These are phyloP conservation scores for Agaricus blazei DNA, from an alignment of 768 basidiomycete species.

Conservation along the genomic window DNA sequence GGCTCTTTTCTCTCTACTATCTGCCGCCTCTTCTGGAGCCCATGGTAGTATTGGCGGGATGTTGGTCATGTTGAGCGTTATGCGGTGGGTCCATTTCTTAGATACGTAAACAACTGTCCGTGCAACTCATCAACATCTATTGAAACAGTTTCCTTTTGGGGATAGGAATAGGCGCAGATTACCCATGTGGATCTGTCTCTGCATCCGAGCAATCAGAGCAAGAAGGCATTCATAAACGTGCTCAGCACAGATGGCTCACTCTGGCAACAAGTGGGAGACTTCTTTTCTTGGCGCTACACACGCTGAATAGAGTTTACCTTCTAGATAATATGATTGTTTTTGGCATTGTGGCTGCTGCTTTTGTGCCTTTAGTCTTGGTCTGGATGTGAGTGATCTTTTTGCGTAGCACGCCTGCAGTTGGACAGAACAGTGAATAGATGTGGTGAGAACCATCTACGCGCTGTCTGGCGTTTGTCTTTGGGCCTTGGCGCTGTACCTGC, in stretches of 20 bases:
- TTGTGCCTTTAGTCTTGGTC: constrained; percentile 79
- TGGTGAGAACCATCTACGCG: constrained; percentile 72
- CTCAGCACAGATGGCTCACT: constrained; percentile 84
- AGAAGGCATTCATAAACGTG: constrained; percentile 65
- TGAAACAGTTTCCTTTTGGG: constrained; percentile 73
- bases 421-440: constrained; percentile 42
- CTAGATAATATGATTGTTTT: constrained; percentile 81
- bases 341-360: constrained; percentile 74
- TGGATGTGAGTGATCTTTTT: constrained; percentile 68
- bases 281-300: neutral
- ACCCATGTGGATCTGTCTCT: constrained; percentile 87
- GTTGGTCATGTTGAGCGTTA: constrained; percentile 73
- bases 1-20: constrained; percentile 76
- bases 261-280: constrained; percentile 73
- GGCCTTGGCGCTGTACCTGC: constrained; percentile 84
- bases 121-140: neutral
- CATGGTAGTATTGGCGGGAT: constrained; percentile 65
- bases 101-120: neutral
- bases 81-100: constrained; percentile 44
- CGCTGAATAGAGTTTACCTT: neutral
- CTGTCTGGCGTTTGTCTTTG: constrained; percentile 83
- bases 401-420: too few species aligned
- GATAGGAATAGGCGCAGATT: constrained; percentile 84
- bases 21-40: constrained; percentile 81
- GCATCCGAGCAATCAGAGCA: constrained; percentile 90